Evolutionary conservation across 306 rosid genomes (phyloP), one percentile per base, ranked within the genome.

Genomic region (Crataegus laevigata): DNA sequence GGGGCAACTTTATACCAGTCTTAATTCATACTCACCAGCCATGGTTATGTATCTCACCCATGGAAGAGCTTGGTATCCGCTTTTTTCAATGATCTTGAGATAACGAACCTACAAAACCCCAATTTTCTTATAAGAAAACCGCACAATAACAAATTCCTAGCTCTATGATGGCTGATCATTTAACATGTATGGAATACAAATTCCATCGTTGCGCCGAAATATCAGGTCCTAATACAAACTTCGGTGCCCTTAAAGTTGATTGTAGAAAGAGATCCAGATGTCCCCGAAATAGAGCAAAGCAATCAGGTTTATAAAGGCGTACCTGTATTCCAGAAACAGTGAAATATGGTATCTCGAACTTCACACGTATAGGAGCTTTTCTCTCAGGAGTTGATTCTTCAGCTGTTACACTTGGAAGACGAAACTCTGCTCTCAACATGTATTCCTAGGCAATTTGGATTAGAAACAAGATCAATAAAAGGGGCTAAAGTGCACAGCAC

Each of bases 1-100:
- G 70, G 60, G 40, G 68, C 67, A 78, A 60, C 75, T 55, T 86
- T 83, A 93, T 75, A 91, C 80, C 57, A 93, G 94, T 85, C 98
- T 85, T 65, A 93, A 80, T 88, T 93, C 98, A 65, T 93, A 93
- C 91, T 93, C 98, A 61, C 98, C 98, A 3, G 94, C 98, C 98
- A 93, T 93, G 75, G 98, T 93, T 77, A 93, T 93, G 91, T 93
- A 93, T 86, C 98, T 88, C 89, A 93, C 98, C 98, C 98, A 93
- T 43, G 98, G 98, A 82, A 93, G 98, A 78, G 98, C 96, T 78
- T 93, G 98, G 85, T 93, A 91, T 69, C 96, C 98, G 73, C 98
- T 93, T 87, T 93, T 93, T 86, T 93, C 98, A 77, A 93, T 93
- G 73, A 93, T 89, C 94, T 93, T 93, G 93, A 93, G 78, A 84